phyloP scores from a whole-genome alignment of 2,329 filamentous ascomycete genomes.

The Fusarium buxicola region DNA sequence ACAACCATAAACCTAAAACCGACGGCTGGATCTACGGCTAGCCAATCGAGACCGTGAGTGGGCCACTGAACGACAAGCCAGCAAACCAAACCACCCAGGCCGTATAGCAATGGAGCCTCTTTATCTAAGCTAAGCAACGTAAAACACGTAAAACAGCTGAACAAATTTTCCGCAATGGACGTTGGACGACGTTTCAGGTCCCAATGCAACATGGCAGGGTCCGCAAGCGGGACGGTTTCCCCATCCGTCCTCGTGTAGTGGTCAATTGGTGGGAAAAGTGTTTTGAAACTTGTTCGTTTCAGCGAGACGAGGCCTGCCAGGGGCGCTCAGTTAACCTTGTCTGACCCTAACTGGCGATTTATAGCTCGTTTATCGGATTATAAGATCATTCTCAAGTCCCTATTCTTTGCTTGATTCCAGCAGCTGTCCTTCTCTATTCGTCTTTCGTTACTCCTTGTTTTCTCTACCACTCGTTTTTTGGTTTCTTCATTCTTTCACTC shows the following conservation, averaged over 20 bases:
- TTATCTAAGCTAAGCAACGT: neutral
- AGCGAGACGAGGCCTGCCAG: neutral
- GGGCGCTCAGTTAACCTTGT: neutral
- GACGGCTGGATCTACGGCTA: too few relatives aligned
- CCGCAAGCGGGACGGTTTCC: neutral
- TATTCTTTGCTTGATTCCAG: neutral
- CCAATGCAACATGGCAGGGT: constrained; percentile 1
- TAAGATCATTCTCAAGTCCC: too few relatives aligned
- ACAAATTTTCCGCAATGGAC: neutral
- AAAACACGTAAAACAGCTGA: too few relatives aligned
- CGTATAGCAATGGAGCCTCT: too few relatives aligned
- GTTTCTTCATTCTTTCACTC: constrained; percentile 5
- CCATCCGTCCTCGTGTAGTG: neutral
- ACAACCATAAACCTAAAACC: too few relatives aligned
- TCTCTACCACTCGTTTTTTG: neutral
- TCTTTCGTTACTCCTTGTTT: neutral
- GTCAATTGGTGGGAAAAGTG: constrained; percentile 10
- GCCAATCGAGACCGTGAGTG: too few relatives aligned
- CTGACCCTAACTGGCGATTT: neutral
- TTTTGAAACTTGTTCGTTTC: constrained; percentile 10
- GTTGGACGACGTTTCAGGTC: neutral
- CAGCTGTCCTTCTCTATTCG: neutral
- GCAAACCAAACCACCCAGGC: too few relatives aligned
- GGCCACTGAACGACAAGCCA: too few relatives aligned
- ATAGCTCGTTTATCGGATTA: neutral